Evolutionary conservation across 1,284 basidiomycete species (phyloP), one percentile per base, ranked within the genome.

Genomic region (Stygiomarasmius scandens): DNA sequence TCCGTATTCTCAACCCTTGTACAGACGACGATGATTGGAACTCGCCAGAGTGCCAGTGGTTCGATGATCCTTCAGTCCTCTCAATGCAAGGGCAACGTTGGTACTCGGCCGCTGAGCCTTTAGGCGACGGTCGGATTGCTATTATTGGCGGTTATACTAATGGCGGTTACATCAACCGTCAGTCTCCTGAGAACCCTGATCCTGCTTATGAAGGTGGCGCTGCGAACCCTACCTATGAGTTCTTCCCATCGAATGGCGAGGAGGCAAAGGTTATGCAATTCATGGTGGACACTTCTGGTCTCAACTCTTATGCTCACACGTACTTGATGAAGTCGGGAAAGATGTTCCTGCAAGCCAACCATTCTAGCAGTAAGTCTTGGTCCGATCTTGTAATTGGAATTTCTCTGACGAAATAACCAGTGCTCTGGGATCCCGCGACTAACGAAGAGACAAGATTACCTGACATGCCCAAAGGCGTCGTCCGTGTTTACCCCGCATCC

Each of bases 121-220:
- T 90, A 2, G 86, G 77, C 0, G 82, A 91, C 64, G 89, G 90
- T 29, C 75, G 76, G 1, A 71, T 93, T 46, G 89, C 86, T 19
- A 74, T 94, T 52, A 88, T 92, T 50, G 92, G 92, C 50, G 92
- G 92, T 34, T 89, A 93, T 70, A 81, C 87, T 58, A 90, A 88
- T 69, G 95, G 95, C 64, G 89, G 89, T 19, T 95, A 95, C 73
- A 83, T 95, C 72, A 96, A 97, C 73, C 82, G 94, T n/a, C 95
- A 91, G 66, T 95, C 90, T 66, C 81, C 75, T 41, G 89, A 89
- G 14, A 89, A 89, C 64, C 72, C 64, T 5, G 87, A 90, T 65
- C 87, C 86, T 2, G 72, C 79, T 0, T 80, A 76, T 62, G 84
- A 87, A 67, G 89, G 89, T 57, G 85, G 84, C 57, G 85, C 81